Percentiles rank a stretch among this genome's conserved stretches.
Evolutionary conservation across 1,284 basidiomycete species (phyloP).

Genomic region (Marasmius fiardii): DNA sequence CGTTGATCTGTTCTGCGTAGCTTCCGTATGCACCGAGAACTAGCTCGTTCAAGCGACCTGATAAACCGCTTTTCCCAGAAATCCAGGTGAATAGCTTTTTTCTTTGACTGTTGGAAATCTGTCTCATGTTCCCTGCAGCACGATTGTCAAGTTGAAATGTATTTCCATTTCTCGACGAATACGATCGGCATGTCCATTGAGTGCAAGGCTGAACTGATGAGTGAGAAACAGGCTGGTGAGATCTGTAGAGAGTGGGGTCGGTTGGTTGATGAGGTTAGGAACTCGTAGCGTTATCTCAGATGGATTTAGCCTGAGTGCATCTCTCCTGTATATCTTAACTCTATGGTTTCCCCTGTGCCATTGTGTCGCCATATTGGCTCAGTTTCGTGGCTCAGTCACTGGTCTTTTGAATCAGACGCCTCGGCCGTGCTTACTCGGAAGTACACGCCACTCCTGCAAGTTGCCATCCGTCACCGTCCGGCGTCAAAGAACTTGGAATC

Average conservation of each 20-base stretch:
- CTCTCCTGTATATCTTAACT: too few species aligned
- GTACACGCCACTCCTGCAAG: too few species aligned
- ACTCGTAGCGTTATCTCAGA: too few species aligned
- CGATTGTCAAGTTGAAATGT: constrained; percentile 7
- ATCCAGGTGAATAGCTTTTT: background rate
- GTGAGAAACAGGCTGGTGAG: background rate
- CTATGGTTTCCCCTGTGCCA: too few species aligned
- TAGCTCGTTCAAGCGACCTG: background rate
- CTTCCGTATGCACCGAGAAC: background rate
- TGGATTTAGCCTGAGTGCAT: too few species aligned
- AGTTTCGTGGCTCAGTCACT: too few species aligned
- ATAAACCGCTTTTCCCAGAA: background rate
- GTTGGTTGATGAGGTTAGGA: background rate
- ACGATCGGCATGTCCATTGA: constrained; percentile 5
- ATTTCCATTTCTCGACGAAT: background rate
- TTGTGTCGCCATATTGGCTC: too few species aligned
- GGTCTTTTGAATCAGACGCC: too few species aligned
- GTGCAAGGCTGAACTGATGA: background rate
- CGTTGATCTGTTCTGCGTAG: background rate
- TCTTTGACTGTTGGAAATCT: too few species aligned
- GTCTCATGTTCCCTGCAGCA: background rate
- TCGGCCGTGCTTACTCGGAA: too few species aligned
- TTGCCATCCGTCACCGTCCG: too few species aligned
- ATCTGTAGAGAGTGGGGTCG: background rate
- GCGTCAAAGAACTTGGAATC: too few species aligned